Evolutionary conservation across 2,329 filamentous ascomycete genomes (phyloP).

Genomic region (Dactylellina sp.): DNA sequence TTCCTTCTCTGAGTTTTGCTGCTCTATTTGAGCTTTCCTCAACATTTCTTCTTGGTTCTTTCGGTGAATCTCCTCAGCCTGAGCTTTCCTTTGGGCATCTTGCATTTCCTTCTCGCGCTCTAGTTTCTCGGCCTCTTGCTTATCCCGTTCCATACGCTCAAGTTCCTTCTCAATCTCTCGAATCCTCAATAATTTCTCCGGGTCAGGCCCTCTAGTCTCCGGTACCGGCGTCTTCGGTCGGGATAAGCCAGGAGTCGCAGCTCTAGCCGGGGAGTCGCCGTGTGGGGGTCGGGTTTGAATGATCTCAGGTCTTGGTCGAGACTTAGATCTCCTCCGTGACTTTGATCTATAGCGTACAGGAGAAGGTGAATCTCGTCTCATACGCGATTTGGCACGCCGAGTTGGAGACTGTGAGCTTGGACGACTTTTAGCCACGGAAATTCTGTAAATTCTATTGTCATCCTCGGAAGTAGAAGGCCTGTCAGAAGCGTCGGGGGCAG

Average conservation of each 20-base stretch:
- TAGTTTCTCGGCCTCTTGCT: constrained; percentile 18
- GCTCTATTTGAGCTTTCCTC: constrained; percentile 6
- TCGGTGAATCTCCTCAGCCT: constrained; percentile 11
- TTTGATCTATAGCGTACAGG: constrained; percentile 35
- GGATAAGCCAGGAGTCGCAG: constrained; percentile 16
- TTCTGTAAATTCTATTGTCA: constrained; percentile 17
- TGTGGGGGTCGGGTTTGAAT: constrained; percentile 22
- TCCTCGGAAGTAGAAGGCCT: constrained; percentile 20
- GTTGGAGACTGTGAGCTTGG: constrained; percentile 35
- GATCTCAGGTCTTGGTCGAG: constrained; percentile 44
- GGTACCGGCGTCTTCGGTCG: constrained; percentile 45
- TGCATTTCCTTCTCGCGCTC: constrained; percentile 15
- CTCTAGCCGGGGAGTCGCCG: constrained; percentile 7
- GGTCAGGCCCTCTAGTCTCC: constrained; percentile 10
- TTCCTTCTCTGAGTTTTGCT: constrained; percentile 25
- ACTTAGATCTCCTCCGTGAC: constrained; percentile 44
- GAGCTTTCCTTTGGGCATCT: constrained; percentile 6
- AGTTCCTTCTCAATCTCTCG: constrained; percentile 36
- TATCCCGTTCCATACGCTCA: constrained; percentile 22
- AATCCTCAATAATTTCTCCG: constrained; percentile 12
- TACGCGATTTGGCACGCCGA: constrained; percentile 38
- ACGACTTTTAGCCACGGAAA: constrained; percentile 28
- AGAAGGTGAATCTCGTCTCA: constrained; percentile 33
- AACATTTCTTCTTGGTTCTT: constrained; percentile 4
- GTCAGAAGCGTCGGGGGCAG: constrained; percentile 28